Conservation (phyloP, 2,329 filamentous ascomycete genomes). For the Leptosphaerulina australis region DNA sequence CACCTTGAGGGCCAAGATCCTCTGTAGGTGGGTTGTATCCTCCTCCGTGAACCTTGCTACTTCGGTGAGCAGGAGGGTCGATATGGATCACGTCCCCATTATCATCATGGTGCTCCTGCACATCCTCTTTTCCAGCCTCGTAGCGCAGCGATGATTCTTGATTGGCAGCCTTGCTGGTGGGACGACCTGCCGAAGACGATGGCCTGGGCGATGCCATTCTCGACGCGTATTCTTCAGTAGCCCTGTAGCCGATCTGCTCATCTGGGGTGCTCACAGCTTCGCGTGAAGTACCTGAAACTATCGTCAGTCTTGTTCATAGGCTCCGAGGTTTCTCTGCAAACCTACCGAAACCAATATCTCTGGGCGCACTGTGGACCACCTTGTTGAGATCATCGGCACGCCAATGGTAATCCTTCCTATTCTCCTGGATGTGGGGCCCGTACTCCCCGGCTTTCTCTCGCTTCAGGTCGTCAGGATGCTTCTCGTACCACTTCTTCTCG, state of each 20-base stretch:
- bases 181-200: constrained; percentile 51
- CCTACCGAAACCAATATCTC: constrained; percentile 60
- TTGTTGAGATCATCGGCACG: constrained; percentile 89
- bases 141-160: constrained; percentile 60
- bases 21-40: constrained; percentile 61
- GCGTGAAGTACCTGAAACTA: constrained; percentile 65
- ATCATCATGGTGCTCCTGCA: constrained; percentile 52
- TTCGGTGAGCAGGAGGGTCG: constrained; percentile 64
- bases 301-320: constrained; percentile 51
- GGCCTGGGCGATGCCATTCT: constrained; percentile 74
- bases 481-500: constrained; percentile 89
- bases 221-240: constrained; percentile 80
- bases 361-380: constrained; percentile 73
- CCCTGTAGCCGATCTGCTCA: constrained; percentile 88
- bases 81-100: constrained; percentile 76
- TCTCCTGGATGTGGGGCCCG: constrained; percentile 62
- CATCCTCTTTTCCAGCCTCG: constrained; percentile 55
- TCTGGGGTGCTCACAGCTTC: constrained; percentile 76
- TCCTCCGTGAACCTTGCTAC: constrained; percentile 53
- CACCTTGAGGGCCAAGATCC: constrained; percentile 55
- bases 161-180: constrained; percentile 56
- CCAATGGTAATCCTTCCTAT: constrained; percentile 77
- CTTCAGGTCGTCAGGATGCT: constrained; percentile 79
- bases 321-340: constrained; percentile 38
- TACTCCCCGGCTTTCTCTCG: constrained; percentile 76